Evolutionary conservation across 2,329 filamentous ascomycete species (phyloP), one percentile per base, ranked within the genome.

Genomic region (Samsoniella hepiali): DNA sequence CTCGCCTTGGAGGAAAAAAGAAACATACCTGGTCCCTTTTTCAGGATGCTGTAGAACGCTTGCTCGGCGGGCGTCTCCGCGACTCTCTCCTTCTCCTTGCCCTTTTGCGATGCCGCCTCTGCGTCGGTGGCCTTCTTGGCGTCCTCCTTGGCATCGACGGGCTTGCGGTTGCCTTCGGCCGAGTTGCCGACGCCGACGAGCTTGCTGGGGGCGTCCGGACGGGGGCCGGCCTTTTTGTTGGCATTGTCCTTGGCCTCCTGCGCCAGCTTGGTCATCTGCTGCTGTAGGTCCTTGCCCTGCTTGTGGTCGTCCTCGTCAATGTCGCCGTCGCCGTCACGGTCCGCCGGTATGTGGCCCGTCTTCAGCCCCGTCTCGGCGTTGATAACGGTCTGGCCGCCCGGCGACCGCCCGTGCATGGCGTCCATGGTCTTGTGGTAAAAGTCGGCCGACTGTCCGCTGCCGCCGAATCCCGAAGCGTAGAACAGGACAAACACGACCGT

Each of bases 31-130:
- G 94, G 93, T 3, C 91, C 88, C 72, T 88, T 89, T 79, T 93
- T 95, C 67, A 98, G 76, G 56, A 98, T 96, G 8, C 76, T 75
- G 71, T 92, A 89, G 66, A 98, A 77, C 74, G 92, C 91, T 22
- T 78, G 77, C 73, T 93, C 88, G 2, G 90, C 86, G 62, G 87
- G 82, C 62, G 85, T 82, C 61, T 88, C 84, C 65, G 79, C 75
- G 56, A 79, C 75, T 65, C 74, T 71, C 36, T 69, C 70, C 49
- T 67, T 67, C 17, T 69, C 60, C 51, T 62, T 62, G 60, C 49
- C 58, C 50, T 62, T 61, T 8, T 31, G 7, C 64, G 29, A 40
- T 1, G 58, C 58, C 38, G 42, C 36, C 22, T 54, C 60, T 9
- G 42, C 56, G 34, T 59, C 47, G 44, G 58, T 27, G 27, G 38